A percentile compares a stretch with the other conserved stretches of the same genome.
Evolutionary conservation across 208 protist genomes (phyloP).

Genomic region (Leishmania aethiopica): DNA sequence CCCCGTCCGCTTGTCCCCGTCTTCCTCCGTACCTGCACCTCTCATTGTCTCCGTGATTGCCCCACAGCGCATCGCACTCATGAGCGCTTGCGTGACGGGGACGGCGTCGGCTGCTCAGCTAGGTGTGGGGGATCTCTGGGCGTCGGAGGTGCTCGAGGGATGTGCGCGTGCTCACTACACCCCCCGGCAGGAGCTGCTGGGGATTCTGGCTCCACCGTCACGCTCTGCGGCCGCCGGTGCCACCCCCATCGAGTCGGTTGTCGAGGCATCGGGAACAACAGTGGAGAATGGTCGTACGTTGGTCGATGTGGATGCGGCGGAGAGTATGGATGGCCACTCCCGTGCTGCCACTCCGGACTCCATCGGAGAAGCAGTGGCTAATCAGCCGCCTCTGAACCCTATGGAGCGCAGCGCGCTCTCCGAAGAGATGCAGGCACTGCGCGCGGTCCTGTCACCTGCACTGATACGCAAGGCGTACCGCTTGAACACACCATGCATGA

Average conservation of each 20-base stretch:
- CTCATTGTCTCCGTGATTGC: neutral
- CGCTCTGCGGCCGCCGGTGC: neutral
- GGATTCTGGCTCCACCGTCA: slow-evolving; percentile 17
- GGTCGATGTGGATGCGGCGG: slow-evolving; percentile 28
- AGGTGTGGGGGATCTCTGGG: slow-evolving; percentile 39
- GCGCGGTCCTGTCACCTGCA: slow-evolving; percentile 11
- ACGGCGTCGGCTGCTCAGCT: neutral
- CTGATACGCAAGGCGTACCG: slow-evolving; percentile 54
- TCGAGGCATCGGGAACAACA: neutral
- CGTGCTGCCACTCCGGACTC: neutral
- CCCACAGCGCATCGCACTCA: neutral
- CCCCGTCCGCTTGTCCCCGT: no score
- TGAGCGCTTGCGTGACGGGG: neutral
- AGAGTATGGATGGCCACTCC: neutral
- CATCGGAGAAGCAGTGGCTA: neutral
- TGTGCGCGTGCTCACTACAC: slow-evolving; percentile 29
- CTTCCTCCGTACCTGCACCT: neutral
- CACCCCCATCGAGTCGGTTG: neutral
- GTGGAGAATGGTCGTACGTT: neutral
- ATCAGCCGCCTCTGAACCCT: slow-evolving; percentile 13
- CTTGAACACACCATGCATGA: slow-evolving; percentile 42
- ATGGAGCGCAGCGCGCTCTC: neutral
- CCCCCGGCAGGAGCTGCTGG: slow-evolving; percentile 25
- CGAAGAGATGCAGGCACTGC: slow-evolving; percentile 14
- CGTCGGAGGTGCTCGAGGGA: slow-evolving; percentile 29